A percentile compares a stretch with the other conserved stretches of the same genome.
Conservation (phyloP, 768 basidiomycete genomes). For the Tulasnella sp. region DNA sequence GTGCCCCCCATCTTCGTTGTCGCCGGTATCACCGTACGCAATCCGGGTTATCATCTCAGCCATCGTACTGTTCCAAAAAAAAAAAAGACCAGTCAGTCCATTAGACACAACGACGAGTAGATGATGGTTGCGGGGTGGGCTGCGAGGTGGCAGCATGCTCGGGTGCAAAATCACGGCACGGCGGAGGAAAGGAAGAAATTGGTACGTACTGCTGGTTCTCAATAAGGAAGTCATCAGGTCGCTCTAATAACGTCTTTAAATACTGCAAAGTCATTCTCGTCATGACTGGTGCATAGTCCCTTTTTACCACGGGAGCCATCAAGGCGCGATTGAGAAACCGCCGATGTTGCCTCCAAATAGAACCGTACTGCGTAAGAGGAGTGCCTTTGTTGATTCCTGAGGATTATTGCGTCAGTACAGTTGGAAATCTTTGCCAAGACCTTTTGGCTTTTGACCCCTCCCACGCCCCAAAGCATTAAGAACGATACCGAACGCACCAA, state of each 20-base stretch:
- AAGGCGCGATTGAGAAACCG: constrained; percentile 7
- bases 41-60: background rate
- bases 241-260: background rate
- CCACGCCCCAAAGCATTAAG: background rate
- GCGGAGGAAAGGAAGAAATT: background rate
- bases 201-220: background rate
- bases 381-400: background rate
- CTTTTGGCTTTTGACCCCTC: background rate
- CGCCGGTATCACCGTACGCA: background rate
- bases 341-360: constrained; percentile 17
- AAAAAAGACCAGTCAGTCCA: background rate
- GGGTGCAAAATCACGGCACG: background rate
- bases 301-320: background rate
- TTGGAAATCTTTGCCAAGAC: background rate
- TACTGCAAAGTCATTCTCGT: background rate
- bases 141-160: background rate
- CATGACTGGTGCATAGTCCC: background rate
- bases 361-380: background rate
- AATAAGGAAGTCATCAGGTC: background rate
- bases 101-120: background rate
- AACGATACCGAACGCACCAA: background rate
- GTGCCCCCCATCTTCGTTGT: background rate
- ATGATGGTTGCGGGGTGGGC: background rate
- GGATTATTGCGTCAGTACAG: background rate
- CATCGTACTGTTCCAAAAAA: background rate